Evolutionary conservation across 108 stramenopile species (phyloP).

Genomic region (Craspedostauros australis): DNA sequence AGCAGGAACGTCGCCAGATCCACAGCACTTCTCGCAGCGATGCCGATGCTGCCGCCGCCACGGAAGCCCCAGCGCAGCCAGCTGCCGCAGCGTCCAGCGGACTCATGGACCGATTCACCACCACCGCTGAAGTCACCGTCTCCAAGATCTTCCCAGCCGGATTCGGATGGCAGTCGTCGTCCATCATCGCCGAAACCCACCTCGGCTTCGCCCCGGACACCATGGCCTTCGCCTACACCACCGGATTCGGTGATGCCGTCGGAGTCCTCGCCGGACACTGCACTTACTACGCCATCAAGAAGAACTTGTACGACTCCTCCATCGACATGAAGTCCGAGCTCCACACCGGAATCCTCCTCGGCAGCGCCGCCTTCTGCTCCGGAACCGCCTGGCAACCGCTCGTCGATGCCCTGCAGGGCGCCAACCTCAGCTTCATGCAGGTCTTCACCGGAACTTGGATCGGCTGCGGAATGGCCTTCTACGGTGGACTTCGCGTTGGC

Average conservation of each 20-base stretch:
- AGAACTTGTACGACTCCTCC: conserved; percentile 23
- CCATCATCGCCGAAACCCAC: conserved; percentile 47
- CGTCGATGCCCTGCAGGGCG: conserved; percentile 68
- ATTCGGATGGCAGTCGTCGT: conserved; percentile 79
- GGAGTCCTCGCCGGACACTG: conserved; percentile 68
- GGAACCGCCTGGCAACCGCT: conserved; percentile 81
- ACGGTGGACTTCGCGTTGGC: conserved; percentile 52
- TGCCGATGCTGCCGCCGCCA: conserved; percentile 8
- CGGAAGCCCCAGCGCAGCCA: neutral
- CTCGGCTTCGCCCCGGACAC: conserved; percentile 54
- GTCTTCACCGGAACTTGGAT: conserved; percentile 72
- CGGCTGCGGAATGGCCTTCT: conserved; percentile 79
- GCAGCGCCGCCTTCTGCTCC: conserved; percentile 71
- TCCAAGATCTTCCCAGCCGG: conserved; percentile 85
- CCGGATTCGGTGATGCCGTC: conserved; percentile 63
- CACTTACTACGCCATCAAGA: conserved; percentile 55
- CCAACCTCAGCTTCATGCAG: conserved; percentile 52
- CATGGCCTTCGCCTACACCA: conserved; percentile 60
- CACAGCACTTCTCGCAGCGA: conserved; percentile 5
- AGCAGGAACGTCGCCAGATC: conserved; percentile 19
- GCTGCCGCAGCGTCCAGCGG: neutral
- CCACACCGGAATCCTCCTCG: conserved; percentile 62
- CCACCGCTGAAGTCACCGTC: conserved; percentile 68
- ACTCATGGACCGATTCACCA: conserved; percentile 41
- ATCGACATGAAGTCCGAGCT: conserved; percentile 52